Evolutionary conservation across 2,329 filamentous ascomycete genomes (phyloP).

Genomic region (Ophiostoma australiae): DNA sequence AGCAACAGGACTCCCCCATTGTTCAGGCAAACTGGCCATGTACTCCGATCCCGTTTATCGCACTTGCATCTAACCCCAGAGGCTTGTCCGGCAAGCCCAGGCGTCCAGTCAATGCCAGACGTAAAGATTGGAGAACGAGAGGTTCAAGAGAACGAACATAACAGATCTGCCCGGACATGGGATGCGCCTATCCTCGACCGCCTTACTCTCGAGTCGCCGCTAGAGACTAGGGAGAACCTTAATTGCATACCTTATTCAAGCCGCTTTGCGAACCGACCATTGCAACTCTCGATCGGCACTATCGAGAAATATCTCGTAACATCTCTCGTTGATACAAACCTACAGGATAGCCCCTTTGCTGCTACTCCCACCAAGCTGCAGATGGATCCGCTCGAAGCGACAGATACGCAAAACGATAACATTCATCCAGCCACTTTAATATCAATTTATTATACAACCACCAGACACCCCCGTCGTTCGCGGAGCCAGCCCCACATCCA

Average conservation of each 20-base stretch:
- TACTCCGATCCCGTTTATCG: background rate
- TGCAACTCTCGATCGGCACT: background rate
- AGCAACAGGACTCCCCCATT: background rate
- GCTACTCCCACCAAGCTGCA: background rate
- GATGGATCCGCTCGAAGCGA: background rate
- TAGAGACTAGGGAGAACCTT: background rate
- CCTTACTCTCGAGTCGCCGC: background rate
- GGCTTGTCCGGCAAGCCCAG: background rate
- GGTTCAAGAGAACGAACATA: background rate
- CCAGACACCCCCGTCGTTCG: background rate
- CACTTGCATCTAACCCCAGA: background rate
- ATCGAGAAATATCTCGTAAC: background rate
- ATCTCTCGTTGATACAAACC: background rate
- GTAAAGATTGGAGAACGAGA: background rate
- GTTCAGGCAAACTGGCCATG: background rate
- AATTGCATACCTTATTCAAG: background rate
- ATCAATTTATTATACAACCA: background rate
- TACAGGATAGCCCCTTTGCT: background rate
- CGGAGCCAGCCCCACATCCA: conserved; percentile 5
- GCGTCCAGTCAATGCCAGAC: background rate
- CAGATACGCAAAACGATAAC: background rate
- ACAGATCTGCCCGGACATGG: background rate
- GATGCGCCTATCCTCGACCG: background rate
- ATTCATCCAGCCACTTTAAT: conserved; percentile 13
- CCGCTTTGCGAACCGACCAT: background rate